Evolutionary conservation across 108 stramenopile species (phyloP).

Genomic region (Cyclotella atomus): DNA sequence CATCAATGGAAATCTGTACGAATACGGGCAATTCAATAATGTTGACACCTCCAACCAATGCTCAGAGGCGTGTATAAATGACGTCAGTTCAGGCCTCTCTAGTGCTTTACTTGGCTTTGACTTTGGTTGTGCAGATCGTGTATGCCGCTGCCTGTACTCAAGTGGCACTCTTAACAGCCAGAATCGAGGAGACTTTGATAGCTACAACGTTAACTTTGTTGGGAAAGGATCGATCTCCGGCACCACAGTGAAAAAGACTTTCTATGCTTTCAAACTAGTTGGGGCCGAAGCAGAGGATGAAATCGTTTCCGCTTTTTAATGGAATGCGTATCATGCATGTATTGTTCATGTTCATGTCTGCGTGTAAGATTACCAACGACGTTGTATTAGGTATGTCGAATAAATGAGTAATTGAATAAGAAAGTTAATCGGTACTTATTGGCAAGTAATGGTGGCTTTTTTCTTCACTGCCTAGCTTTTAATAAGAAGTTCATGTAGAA

Average conservation of each 20-base stretch:
- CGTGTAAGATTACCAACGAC: too few relatives aligned
- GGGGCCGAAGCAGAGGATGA: constrained; percentile 3
- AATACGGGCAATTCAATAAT: constrained; percentile 18
- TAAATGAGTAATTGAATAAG: too few relatives aligned
- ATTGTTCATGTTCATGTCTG: too few relatives aligned
- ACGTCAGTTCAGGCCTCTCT: constrained; percentile 3
- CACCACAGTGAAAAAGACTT: neutral
- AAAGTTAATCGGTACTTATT: too few relatives aligned
- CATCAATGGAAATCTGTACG: constrained; percentile 5
- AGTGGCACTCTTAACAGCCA: neutral
- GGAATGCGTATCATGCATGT: too few relatives aligned
- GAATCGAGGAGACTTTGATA: constrained; percentile 6
- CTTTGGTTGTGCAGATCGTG: neutral
- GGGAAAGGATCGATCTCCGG: constrained; percentile 9
- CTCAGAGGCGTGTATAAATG: constrained; percentile 8
- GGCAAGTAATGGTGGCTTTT: too few relatives aligned
- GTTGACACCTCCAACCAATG: constrained; percentile 3
- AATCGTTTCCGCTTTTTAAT: too few relatives aligned
- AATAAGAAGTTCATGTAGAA: too few relatives aligned
- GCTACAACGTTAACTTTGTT: neutral
- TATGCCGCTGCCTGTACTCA: constrained; percentile 12
- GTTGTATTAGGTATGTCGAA: too few relatives aligned
- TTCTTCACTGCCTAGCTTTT: too few relatives aligned
- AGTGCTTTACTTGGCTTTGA: constrained; percentile 10
- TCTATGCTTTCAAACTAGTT: constrained; percentile 5